Evolutionary conservation across 2,329 filamentous ascomycete genomes (phyloP), one percentile per base, ranked within the genome.

Genomic region (Xylaria sp.): DNA sequence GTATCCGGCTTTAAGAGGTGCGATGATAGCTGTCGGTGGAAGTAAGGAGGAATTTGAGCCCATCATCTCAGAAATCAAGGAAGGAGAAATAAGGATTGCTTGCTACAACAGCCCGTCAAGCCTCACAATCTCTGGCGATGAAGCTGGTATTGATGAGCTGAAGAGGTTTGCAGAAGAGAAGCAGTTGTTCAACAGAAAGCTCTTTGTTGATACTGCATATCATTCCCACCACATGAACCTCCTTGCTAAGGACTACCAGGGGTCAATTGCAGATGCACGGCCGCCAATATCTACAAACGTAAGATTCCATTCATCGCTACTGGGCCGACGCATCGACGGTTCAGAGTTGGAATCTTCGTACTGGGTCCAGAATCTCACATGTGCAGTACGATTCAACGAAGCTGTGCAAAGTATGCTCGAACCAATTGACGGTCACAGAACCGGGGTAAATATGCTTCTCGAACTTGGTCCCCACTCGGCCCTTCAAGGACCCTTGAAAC

Each of bases 1-100:
- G 40, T 77, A 81, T 64, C 80, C 83, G 0, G 71, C 78, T 1
- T 79, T 85, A 0, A 78, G 78, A 3, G 87, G 87, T 0, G 78
- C 82, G 8, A 89, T 89, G 87, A 81, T 88, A 75, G 87, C 87
- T 0, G 85, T 88, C 2, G 87, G 85, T 1, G 80, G 81, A 1
- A 82, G 79, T 47, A 79, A 82, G 25, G 80, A 81, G 69, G 82
- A 83, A 48, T 79, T 82, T 13, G 80, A 81, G 69, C 76, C 78
- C 0, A 74, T 81, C 5, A 79, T 84, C 53, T 76, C 79, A 2
- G 66, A 71, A 3, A 72, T 82, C 18, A 73, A 75, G 25, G 73
- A 75, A 18, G 80, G 77, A n/a, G 73, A 79, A 53, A 79, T 79
- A 37, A 75, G 76, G 54, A 79, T 83, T 69, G 81, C 81, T 16